These are phyloP conservation scores for Carex arenaria DNA, from an alignment of 202 grass and related monocot genomes.

Conservation along the genomic window DNA sequence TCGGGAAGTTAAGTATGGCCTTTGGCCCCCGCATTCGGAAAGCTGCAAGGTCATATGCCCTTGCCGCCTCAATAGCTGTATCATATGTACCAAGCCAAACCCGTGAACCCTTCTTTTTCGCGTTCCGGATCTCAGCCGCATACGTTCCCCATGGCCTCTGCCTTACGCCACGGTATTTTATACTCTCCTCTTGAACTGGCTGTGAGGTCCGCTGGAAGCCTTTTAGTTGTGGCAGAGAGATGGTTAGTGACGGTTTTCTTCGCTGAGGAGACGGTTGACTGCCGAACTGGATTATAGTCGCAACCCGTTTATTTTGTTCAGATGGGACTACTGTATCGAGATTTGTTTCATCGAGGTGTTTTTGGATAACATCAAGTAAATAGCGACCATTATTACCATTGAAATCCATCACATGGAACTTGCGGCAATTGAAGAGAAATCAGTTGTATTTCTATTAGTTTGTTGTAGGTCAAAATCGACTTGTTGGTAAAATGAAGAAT, in stretches of 20 bases:
- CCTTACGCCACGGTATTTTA: constrained; percentile 55
- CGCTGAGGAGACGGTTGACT: background rate
- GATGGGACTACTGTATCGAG: background rate
- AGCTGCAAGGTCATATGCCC: constrained; percentile 71
- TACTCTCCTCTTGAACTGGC: background rate
- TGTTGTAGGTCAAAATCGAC: background rate
- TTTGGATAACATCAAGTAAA: constrained; percentile 15
- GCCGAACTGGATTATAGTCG: constrained; percentile 16
- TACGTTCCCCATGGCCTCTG: constrained; percentile 56
- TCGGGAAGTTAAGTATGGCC: constrained; percentile 91
- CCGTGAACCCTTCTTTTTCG: constrained; percentile 50
- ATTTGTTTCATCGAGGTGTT: background rate
- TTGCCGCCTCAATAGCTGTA: constrained; percentile 58
- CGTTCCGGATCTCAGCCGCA: constrained; percentile 77
- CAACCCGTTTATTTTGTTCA: background rate
- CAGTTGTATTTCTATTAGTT: background rate
- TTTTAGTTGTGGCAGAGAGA: background rate
- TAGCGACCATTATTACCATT: background rate
- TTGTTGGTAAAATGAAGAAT: constrained; percentile 7
- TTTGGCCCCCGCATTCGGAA: constrained; percentile 72
- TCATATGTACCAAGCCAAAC: constrained; percentile 89
- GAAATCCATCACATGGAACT: background rate
- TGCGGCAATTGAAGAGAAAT: background rate
- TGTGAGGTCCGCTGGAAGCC: background rate
- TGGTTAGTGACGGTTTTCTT: background rate